Evolutionary conservation across 805 yeast species (phyloP).

Genomic region (Saccharomycopsis sp.): DNA sequence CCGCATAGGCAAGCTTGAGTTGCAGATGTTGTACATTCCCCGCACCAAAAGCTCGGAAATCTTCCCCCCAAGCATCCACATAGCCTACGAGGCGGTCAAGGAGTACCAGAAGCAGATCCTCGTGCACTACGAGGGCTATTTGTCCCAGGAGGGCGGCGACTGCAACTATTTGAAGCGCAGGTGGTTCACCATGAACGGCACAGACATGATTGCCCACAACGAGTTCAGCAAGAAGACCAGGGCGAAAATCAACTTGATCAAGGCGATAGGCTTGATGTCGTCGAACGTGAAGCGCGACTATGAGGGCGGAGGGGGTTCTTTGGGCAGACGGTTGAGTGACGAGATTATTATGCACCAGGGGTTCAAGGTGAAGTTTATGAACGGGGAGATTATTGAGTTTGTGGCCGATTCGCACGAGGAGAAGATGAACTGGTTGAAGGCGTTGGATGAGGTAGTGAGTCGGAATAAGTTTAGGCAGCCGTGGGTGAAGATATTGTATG

Average conservation of each 20-base stretch:
- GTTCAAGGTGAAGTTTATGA: conserved; percentile 66
- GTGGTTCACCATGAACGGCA: conserved; percentile 66
- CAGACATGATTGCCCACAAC: conserved; percentile 68
- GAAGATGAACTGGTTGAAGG: conserved; percentile 58
- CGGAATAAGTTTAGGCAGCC: conserved; percentile 53
- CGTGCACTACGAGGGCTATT: conserved; percentile 51
- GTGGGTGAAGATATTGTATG: conserved; percentile 48
- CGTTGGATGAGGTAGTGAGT: conserved; percentile 49
- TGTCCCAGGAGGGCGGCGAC: conserved; percentile 92
- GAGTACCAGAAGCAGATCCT: conserved; percentile 33
- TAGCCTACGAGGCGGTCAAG: conserved; percentile 39
- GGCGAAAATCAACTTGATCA: conserved; percentile 68
- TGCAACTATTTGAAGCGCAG: conserved; percentile 67
- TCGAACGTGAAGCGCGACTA: conserved; percentile 29
- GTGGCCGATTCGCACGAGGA: conserved; percentile 69
- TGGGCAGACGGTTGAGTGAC: conserved; percentile 60
- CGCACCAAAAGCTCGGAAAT: conserved; percentile 52
- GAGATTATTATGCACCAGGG: conserved; percentile 62
- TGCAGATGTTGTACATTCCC: conserved; percentile 64
- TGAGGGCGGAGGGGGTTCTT: conserved; percentile 23
- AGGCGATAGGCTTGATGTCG: conserved; percentile 39
- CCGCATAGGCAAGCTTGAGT: conserved; percentile 57
- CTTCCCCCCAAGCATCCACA: conserved; percentile 62
- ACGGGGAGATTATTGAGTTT: conserved; percentile 78
- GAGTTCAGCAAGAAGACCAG: conserved; percentile 62